These are phyloP conservation scores for Boletus sp. DNA, from an alignment of 768 basidiomycete genomes.

Conservation along the genomic window DNA sequence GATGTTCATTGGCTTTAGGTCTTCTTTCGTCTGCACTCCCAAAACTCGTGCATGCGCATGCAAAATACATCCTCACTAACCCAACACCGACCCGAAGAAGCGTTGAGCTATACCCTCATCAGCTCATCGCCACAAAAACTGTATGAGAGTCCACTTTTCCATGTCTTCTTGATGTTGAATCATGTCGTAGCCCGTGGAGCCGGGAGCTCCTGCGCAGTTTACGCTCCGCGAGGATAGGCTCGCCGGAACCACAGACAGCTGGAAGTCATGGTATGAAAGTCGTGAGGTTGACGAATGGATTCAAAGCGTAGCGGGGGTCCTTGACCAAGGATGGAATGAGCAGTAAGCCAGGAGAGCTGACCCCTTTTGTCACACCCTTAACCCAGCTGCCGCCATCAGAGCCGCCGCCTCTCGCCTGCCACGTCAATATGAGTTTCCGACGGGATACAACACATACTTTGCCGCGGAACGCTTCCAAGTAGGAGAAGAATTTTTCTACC, in stretches of 20 bases:
- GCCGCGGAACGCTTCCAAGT: constrained; percentile 76
- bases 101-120: constrained; percentile 77
- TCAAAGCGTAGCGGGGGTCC: constrained; percentile 81
- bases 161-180: constrained; percentile 4
- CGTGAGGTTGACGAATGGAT: constrained; percentile 93
- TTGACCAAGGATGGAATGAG: constrained; percentile 86
- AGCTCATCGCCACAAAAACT: constrained; percentile 80
- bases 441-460: constrained; percentile 84
- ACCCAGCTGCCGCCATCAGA: constrained; percentile 35
- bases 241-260: constrained; percentile 70
- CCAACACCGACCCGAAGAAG: constrained; percentile 48
- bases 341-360: constrained; percentile 48
- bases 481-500: constrained; percentile 88
- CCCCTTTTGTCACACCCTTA: not conserved
- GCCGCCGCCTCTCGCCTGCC: constrained; percentile 52
- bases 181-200: constrained; percentile 66
- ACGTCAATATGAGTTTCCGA: constrained; percentile 91
- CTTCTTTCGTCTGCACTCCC: constrained; percentile 73
- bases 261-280: constrained; percentile 75
- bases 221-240: constrained; percentile 73
- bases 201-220: constrained; percentile 60
- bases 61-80: constrained; percentile 60
- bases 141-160: constrained; percentile 36
- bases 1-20: constrained; percentile 44
- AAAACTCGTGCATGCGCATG: constrained; percentile 75